Base-by-base conservation (phyloP, 371 early-diverging fungal genomes). In the Mucor sp. region DNA sequence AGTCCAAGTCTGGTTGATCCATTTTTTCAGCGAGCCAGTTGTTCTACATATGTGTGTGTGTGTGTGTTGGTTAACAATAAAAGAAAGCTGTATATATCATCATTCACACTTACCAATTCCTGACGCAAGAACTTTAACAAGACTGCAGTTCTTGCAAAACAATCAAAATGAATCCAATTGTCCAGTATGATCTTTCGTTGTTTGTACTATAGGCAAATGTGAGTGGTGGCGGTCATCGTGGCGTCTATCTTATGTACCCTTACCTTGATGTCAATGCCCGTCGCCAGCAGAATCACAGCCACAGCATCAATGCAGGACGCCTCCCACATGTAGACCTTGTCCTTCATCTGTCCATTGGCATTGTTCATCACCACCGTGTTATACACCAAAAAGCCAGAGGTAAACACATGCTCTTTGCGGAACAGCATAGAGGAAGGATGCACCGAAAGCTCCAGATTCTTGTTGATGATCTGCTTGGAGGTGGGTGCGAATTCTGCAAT, bases 121-220 rank as follows among this genome's bases (percentile, higher is more conserved):
- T 74, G 71, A 12, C 90, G 81, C 67, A 91, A 69, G 63, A 80
- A 82, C 66, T 89, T 86, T 33, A 91, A 65, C 15, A 89, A 66
- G 0, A 78, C 83, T 7, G 89, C 88, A 8, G 91, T 86, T 62
- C 87, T 79, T 23, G 89, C 90, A 68, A 76, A 83, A 60, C 91
- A 91, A 32, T 82, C 76, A 69, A 86, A 80, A 33, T 82, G 77
- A 17, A 91, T 82, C 89, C 89, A 90, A n/a, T 84, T 67, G 64
- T 90, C 87, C 1, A 91, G 55, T 2, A 81, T 69, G 0, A 90
- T 72, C 6, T 65, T 68, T 60, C 82, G 74, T 56, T 84, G 83
- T 21, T 86, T 83, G 47, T 90, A 87, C 89, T 88, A n/a, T n/a
- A 73, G 1, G 14, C 50, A n/a, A 62, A 35, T 35, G 37, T 35